phyloP scores from a whole-genome alignment of 2,329 filamentous ascomycete species.

The Diaporthe caulivora region DNA sequence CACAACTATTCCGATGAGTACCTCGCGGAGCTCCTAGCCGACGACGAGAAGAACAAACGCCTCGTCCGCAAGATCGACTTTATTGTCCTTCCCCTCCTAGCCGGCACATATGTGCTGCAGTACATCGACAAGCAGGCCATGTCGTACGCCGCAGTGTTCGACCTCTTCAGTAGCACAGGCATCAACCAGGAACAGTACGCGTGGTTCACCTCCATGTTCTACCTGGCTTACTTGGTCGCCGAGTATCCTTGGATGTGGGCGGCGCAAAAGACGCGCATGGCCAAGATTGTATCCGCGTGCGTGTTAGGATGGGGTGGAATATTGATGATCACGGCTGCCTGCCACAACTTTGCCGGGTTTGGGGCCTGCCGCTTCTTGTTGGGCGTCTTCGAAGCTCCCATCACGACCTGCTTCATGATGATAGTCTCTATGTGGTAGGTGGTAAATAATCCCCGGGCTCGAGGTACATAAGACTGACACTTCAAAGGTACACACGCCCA shows the following conservation, averaged over 20 bases:
- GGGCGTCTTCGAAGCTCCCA: slow-evolving; percentile 60
- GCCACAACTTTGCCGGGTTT: slow-evolving; percentile 55
- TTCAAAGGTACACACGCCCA: slow-evolving; percentile 54
- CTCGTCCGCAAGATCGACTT: slow-evolving; percentile 62
- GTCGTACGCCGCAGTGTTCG: slow-evolving; percentile 67
- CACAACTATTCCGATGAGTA: slow-evolving; percentile 38
- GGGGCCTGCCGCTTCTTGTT: slow-evolving; percentile 59
- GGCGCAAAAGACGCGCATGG: slow-evolving; percentile 52
- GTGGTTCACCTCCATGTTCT: slow-evolving; percentile 69
- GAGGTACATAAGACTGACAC: not conserved
- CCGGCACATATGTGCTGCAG: slow-evolving; percentile 63
- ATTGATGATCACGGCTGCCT: slow-evolving; percentile 57
- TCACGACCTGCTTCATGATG: slow-evolving; percentile 64
- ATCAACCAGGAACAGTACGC: slow-evolving; percentile 62
- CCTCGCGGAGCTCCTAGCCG: slow-evolving; percentile 54
- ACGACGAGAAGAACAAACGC: slow-evolving; percentile 48
- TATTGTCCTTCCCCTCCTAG: slow-evolving; percentile 63
- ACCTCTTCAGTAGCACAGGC: slow-evolving; percentile 62
- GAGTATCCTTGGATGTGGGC: slow-evolving; percentile 54
- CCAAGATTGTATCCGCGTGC: slow-evolving; percentile 49
- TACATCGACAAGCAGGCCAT: slow-evolving; percentile 69
- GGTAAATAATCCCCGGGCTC: rapidly evolving
- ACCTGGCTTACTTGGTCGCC: slow-evolving; percentile 60
- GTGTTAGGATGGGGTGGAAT: slow-evolving; percentile 53
- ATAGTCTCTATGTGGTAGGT: slow-evolving; percentile 60